Evolutionary conservation across 305 asterid species (phyloP).

Genomic region (Fraxinus albicans): DNA sequence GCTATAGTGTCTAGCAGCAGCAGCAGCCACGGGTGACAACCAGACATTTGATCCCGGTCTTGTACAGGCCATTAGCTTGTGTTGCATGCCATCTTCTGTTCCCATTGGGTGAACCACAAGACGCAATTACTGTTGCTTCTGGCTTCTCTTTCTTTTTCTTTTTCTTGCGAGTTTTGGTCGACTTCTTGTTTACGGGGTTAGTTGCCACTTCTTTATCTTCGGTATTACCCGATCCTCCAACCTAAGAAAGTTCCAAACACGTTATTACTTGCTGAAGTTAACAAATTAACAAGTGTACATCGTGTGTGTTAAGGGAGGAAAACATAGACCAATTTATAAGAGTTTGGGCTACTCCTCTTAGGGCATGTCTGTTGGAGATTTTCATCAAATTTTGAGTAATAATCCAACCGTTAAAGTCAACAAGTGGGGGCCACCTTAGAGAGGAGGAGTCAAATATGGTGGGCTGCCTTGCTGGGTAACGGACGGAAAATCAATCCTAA

Average conservation of each 20-base stretch:
- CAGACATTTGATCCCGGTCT: slow-evolving; percentile 19
- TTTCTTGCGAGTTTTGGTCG: slow-evolving; percentile 1
- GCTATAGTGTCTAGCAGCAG: slow-evolving; percentile 4
- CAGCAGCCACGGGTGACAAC: slow-evolving; percentile 10
- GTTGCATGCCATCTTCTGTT: background rate
- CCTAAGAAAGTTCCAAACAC: background rate
- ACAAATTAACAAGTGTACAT: too few relatives aligned
- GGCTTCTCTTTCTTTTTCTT: background rate
- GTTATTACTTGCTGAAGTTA: too few relatives aligned
- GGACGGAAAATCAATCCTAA: too few relatives aligned
- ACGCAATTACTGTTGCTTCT: background rate
- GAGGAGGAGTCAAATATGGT: too few relatives aligned
- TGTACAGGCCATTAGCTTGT: slow-evolving; percentile 9
- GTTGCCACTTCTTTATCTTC: background rate
- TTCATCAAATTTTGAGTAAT: too few relatives aligned
- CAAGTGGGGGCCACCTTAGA: too few relatives aligned
- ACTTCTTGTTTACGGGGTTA: slow-evolving; percentile 17
- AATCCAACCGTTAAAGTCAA: too few relatives aligned
- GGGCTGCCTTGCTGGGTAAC: too few relatives aligned
- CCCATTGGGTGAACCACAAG: background rate
- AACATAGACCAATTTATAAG: too few relatives aligned
- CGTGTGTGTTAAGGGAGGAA: too few relatives aligned
- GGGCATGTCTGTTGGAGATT: too few relatives aligned
- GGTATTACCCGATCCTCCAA: background rate
- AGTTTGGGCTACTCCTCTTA: too few relatives aligned